These are phyloP conservation scores for Phaeosphaeria sp. DNA, from an alignment of 2,329 filamentous ascomycete species.

Conservation along the genomic window DNA sequence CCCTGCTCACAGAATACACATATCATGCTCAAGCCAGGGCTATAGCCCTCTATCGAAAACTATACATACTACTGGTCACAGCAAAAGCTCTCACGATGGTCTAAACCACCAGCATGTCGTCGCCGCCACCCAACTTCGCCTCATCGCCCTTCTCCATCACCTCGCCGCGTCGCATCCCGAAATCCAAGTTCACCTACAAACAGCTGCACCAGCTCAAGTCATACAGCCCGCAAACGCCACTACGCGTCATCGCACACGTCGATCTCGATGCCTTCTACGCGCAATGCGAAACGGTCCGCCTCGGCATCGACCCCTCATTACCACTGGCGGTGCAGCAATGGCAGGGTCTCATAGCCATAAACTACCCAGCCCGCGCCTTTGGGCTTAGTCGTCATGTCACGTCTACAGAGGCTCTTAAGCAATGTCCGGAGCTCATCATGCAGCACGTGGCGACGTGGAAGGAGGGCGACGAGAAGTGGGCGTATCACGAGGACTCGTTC, in stretches of 20 bases:
- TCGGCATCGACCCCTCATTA: conserved; percentile 74
- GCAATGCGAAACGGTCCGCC: conserved; percentile 91
- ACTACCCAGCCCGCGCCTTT: conserved; percentile 85
- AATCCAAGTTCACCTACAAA: conserved; percentile 83
- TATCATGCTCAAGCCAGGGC: background rate
- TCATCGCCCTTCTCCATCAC: conserved; percentile 55
- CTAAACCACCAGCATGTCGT: conserved; percentile 50
- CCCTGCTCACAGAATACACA: conserved; percentile 4
- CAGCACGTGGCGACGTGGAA: conserved; percentile 97
- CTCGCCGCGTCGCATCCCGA: conserved; percentile 45
- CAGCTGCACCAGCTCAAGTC: conserved; percentile 79
- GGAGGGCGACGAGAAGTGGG: conserved; percentile 91
- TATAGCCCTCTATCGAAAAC: background rate
- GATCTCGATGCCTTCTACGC: conserved; percentile 96
- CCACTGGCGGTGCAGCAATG: conserved; percentile 95
- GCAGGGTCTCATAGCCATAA: conserved; percentile 94
- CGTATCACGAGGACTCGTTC: conserved; percentile 82
- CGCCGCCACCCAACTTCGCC: conserved; percentile 54
- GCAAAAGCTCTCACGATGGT: conserved; percentile 10
- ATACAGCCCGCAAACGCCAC: conserved; percentile 74
- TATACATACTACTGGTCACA: background rate
- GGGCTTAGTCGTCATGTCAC: conserved; percentile 83
- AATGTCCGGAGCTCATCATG: conserved; percentile 82
- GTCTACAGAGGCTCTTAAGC: conserved; percentile 80
- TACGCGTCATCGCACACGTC: conserved; percentile 88